Conservation (phyloP, 1,284 basidiomycete genomes). For the Peniophora sp. region DNA sequence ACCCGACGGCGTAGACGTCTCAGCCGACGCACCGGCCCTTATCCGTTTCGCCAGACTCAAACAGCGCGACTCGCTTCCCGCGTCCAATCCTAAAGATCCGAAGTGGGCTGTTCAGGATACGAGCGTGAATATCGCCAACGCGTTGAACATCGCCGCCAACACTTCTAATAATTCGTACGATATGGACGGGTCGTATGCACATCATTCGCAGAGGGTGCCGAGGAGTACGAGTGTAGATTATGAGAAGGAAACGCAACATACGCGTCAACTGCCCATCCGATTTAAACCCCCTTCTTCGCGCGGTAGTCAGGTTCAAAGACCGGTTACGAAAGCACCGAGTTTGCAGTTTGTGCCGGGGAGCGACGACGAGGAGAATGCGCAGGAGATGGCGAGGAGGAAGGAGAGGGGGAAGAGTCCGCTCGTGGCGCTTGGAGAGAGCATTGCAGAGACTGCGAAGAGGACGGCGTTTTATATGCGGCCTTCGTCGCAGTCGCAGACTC, state of each 20-base stretch:
- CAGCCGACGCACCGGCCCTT: conserved; percentile 35
- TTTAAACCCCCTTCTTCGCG: conserved; percentile 22
- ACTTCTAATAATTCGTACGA: conserved; percentile 31
- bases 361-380: conserved; percentile 44
- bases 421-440: conserved; percentile 24
- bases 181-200: conserved; percentile 32
- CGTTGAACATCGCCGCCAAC: conserved; percentile 62
- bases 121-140: conserved; percentile 76
- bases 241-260: conserved; percentile 55
- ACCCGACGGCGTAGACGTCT: conserved; percentile 22
- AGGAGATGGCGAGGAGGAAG: conserved; percentile 10
- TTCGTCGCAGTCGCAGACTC: conserved; percentile 31
- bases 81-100: conserved; percentile 46
- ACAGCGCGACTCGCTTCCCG: conserved; percentile 38
- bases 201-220: conserved; percentile 35
- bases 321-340: conserved; percentile 44
- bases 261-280: conserved; percentile 47
- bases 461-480: conserved; percentile 55
- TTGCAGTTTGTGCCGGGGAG: conserved; percentile 53
- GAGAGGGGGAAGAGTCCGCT: conserved; percentile 58
- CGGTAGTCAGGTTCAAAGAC: conserved; percentile 17
- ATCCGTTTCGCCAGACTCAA: conserved; percentile 44
- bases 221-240: conserved; percentile 73
- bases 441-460: conserved; percentile 44
- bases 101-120: conserved; percentile 72